Percentiles rank a stretch among this genome's conserved stretches.
These are phyloP conservation scores for Chlamydomonas urium DNA, from an alignment of 139 green algal species.

Conservation along the genomic window DNA sequence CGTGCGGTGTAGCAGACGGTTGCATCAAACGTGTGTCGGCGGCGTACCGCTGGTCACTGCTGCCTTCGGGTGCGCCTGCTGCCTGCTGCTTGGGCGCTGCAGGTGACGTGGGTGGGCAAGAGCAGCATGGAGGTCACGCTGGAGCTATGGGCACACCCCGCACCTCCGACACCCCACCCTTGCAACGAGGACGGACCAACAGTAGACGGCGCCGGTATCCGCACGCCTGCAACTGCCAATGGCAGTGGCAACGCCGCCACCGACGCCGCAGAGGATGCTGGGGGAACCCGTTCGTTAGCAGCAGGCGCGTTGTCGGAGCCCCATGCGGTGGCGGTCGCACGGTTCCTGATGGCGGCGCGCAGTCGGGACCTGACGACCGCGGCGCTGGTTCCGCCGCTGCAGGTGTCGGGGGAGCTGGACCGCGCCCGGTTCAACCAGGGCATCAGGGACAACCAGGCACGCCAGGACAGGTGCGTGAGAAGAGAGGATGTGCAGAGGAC, in stretches of 20 bases:
- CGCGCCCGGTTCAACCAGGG: not conserved
- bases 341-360: slow-evolving; percentile 32
- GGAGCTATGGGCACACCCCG: slow-evolving; percentile 17
- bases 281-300: not conserved
- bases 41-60: no score
- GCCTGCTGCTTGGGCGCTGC: not conserved
- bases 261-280: not conserved
- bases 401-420: not conserved
- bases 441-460: no score
- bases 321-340: slow-evolving; percentile 3
- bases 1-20: no score
- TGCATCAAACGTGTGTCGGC: no score
- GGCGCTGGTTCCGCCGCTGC: slow-evolving; percentile 14
- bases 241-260: not conserved
- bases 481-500: no score
- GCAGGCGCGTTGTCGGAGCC: not conserved
- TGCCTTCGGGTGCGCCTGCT: not conserved
- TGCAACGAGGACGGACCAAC: no score
- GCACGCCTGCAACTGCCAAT: not conserved
- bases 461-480: no score
- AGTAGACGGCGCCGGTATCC: no score
- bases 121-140: slow-evolving; percentile 29
- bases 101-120: slow-evolving; percentile 32
- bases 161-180: no score
- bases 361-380: slow-evolving; percentile 11